These are phyloP conservation scores for Heliamphora pulchella DNA, from an alignment of 179 eudicot species.

Conservation along the genomic window DNA sequence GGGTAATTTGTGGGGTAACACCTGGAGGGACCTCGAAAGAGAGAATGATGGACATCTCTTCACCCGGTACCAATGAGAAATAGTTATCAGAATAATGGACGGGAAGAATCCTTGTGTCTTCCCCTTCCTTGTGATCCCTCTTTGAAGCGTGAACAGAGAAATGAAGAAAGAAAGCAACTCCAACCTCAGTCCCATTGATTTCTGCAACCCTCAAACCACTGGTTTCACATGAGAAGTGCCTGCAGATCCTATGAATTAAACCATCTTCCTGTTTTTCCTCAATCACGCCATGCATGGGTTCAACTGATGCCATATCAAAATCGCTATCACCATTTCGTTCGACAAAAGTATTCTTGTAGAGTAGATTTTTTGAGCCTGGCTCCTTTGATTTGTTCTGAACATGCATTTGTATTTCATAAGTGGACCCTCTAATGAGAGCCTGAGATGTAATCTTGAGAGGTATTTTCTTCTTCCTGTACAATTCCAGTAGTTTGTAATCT, in stretches of 20 bases:
- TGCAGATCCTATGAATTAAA: constrained; percentile 42
- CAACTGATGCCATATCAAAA: constrained; percentile 23
- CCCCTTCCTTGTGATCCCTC: constrained; percentile 45
- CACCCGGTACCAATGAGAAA: constrained; percentile 86
- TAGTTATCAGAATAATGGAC: constrained; percentile 97
- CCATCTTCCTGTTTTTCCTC: constrained; percentile 30
- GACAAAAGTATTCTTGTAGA: constrained; percentile 37
- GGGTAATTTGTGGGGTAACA: constrained; percentile 50
- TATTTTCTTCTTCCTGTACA: constrained; percentile 53
- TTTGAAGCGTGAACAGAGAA: constrained; percentile 68
- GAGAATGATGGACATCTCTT: constrained; percentile 49
- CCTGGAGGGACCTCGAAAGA: constrained; percentile 80
- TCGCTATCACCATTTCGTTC: constrained; percentile 19
- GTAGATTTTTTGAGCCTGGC: constrained; percentile 34
- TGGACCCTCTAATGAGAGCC: constrained; percentile 39
- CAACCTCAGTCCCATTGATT: constrained; percentile 52
- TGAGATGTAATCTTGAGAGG: constrained; percentile 74
- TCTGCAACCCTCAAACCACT: constrained; percentile 33
- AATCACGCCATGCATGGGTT: not conserved
- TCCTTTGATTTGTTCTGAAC: constrained; percentile 67
- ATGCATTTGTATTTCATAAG: constrained; percentile 56
- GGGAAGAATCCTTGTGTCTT: constrained; percentile 82
- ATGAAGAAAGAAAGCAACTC: constrained; percentile 88
- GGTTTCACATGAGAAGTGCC: constrained; percentile 25
- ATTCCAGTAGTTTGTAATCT: constrained; percentile 74